Base-by-base conservation (phyloP, 2,329 filamentous ascomycete species). In the Thelonectria blattea region DNA sequence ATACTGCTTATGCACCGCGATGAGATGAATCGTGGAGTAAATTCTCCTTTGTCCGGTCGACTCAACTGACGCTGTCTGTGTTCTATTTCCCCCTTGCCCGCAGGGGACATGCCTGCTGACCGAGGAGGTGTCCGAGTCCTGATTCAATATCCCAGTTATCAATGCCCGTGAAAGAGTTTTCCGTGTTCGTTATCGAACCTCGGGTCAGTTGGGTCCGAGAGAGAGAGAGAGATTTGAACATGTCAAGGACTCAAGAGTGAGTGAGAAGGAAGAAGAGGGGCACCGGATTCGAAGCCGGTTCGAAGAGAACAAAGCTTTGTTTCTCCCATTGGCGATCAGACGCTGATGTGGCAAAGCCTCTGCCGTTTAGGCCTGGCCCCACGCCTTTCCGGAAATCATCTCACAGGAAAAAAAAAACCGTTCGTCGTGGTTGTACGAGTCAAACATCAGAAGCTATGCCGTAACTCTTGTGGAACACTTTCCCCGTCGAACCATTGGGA, bases 71-170 rank as follows among this genome's bases (percentile, higher is more conserved):
- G 22, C 22, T 24, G 22, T 24, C 22, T n/a, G 6, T 6, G 6
- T 6, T 24, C 22, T 24, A n/a, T 24, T 24, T 41, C 6, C 47
- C 48, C 58, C 32, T 30, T 8, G 8, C 17, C 15, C 9, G 14
- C 58, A 60, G 43, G 58, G 58, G 32, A 52, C n/a, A 60, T 56
- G 58, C 58, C 48, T 60, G 58, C 49, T 53, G 24, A 52, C 42
- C 41, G 30, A 5, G 10, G 24, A 7, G 22, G 3, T 3, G 22
- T 7, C 22, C n/a, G n/a, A n/a, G 22, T 7, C 5, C 27, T 30
- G 27, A 30, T 30, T 30, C 27, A 30, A 7, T 30, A 30, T 30
- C 27, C 27, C 9, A 24, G 47, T 3, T 47, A 30, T n/a, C 12
- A 47, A 30, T 30, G 27, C 27, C 27, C 27, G 27, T 7, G 8